Base-by-base conservation (phyloP, 2,329 filamentous ascomycete genomes). In the Aspergillus costaricaensis region DNA sequence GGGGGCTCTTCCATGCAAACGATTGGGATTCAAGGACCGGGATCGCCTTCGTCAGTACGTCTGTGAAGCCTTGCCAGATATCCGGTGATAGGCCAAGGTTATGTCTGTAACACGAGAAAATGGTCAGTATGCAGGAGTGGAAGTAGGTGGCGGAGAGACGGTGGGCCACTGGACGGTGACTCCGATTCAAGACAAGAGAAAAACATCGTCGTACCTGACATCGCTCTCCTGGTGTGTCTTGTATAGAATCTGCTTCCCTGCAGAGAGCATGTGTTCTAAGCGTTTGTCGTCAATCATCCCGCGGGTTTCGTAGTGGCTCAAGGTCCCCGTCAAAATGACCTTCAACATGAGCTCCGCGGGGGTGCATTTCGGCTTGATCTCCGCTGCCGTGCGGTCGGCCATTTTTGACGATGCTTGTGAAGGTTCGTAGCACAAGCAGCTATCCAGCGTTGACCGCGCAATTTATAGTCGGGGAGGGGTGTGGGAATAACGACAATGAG, bases 11-110 rank as follows among this genome's bases (percentile, higher is more conserved):
- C 71, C 83, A 83, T 6, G 84, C 82, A 67, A 88, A 88, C 32
- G 83, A 87, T 64, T 86, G 84, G 36, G 81, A 79, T 69, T 88
- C 86, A 47, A 88, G 80, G 39, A 84, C 85, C 2, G 84, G 85
- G 17, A 88, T 83, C 17, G 86, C 86, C 60, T 83, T 82, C 55
- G 82, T 82, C 62, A 89, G 76, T 21, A 88, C 79, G 49, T 79
- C 79, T 30, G 82, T 82, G 51, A 88, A 79, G 41, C 86, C 84
- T 65, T 83, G 79, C 86, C 86, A 89, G 65, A 87, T 82, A 57
- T 81, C 77, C 39, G 79, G 77, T 44, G 84, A 82, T 63, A 83
- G 77, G 39, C 86, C 86, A 30, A 88, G 78, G 64, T 83, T 82
- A 65, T 85, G 80, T 61, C 85, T 83, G 56, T 68, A 61, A 41